Base-by-base conservation (phyloP, 441 rosid species). In the Arabidopsis lyrata region DNA sequence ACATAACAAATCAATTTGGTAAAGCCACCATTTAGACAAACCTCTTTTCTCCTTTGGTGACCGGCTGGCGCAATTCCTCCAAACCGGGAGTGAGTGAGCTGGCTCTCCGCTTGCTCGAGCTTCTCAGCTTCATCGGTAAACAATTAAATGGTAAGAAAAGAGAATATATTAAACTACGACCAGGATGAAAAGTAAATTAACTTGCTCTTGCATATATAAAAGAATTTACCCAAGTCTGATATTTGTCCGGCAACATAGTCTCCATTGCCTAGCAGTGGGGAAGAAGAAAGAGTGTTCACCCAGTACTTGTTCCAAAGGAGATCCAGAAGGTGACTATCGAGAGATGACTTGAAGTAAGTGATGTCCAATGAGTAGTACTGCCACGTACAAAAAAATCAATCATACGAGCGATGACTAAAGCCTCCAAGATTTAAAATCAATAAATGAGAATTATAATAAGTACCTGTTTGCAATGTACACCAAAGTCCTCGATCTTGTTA, bases 291-390 rank as follows among this genome's bases (percentile, higher is more conserved):
- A 0, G 99, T 93, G 80, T 95, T 93, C 69, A 95, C 97, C 98
- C 99, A 95, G 73, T 95, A 95, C 88, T 95, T 93, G 89, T 93
- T 95, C 99, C 99, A 95, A 38, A 95, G 86, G 53, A 93, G 86
- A 82, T 93, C 99, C 88, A 96, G 77, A 75, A 93, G 97, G 83
- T 93, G 99, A 73, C 88, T 85, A 82, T 95, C 99, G 48, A 95
- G 98, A 64, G 95, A 87, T 2, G 99, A 95, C 88, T 95, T 95
- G 80, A 95, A 95, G 55, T 93, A 93, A 80, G 97, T 95, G 76
- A 93, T 95, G 78, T 93, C 97, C 78, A 95, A 83, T 34, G 99
- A 75, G 76, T 91, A 93, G 82, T 95, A 95, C 99, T 93, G 86
- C 35, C 57, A 66, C 56, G 50, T 42, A 20, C 34, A 12, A 5